Evolutionary conservation across 2,329 filamentous ascomycete genomes (phyloP).

Genomic region (Trichoderma gracile): DNA sequence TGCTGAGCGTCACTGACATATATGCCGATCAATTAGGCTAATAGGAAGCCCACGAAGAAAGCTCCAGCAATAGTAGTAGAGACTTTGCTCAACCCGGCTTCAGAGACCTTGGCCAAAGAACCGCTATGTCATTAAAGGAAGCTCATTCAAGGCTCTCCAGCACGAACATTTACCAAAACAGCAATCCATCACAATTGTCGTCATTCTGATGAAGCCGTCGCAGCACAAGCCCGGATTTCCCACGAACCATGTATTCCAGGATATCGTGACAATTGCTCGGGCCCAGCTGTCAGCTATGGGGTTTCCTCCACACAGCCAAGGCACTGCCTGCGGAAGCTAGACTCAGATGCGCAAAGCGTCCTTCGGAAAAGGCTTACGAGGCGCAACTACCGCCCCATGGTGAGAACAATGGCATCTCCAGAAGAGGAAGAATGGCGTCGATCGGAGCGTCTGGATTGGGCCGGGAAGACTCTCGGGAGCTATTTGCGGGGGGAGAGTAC

Average conservation of each 20-base stretch:
- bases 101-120: neutral
- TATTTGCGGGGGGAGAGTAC: neutral
- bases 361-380: neutral
- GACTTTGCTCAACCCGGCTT: neutral
- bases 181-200: neutral
- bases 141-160: neutral
- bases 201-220: conserved; percentile 11
- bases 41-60: too few relatives aligned
- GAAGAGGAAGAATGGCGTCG: neutral
- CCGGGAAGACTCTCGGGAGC: conserved; percentile 17
- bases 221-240: neutral
- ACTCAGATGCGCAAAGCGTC: neutral
- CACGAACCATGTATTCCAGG: too few relatives aligned
- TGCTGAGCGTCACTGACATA: too few relatives aligned
- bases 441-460: conserved; percentile 4
- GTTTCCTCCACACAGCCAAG: neutral
- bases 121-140: conserved; percentile 7
- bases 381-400: neutral
- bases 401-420: neutral
- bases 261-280: neutral
- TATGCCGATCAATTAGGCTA: too few relatives aligned
- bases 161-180: neutral
- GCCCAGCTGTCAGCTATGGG: neutral
- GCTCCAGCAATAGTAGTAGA: too few relatives aligned
- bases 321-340: neutral